phyloP scores from a whole-genome alignment of 1,284 basidiomycete genomes.

The Rhizopogon hawkerae region DNA sequence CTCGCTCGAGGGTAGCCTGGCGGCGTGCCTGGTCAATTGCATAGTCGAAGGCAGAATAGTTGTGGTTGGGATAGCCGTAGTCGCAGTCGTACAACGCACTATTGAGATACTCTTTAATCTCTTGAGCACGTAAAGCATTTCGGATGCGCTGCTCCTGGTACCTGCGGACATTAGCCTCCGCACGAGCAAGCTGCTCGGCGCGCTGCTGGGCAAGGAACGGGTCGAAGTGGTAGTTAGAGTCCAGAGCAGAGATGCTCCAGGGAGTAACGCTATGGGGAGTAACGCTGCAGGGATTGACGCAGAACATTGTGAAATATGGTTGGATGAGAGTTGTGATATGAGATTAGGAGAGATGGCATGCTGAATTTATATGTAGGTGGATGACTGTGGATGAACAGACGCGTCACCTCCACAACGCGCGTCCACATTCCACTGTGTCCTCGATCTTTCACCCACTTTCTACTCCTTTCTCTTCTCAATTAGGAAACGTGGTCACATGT shows the following conservation, averaged over 20 bases:
- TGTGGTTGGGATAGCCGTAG: background rate
- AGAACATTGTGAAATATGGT: conserved; percentile 6
- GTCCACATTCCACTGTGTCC: background rate
- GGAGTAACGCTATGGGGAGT: too few relatives aligned
- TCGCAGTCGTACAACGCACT: background rate
- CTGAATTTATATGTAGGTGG: background rate
- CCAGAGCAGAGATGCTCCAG: conserved; percentile 1
- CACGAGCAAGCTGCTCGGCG: conserved; percentile 21
- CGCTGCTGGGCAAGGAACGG: conserved; percentile 18
- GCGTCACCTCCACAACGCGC: background rate
- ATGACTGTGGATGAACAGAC: background rate
- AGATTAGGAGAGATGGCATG: background rate
- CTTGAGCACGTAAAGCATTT: conserved; percentile 3
- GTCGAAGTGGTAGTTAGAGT: background rate
- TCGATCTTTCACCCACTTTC: background rate
- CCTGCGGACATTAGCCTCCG: conserved; percentile 2
- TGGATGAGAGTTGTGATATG: background rate
- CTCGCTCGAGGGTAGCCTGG: conserved; percentile 5
- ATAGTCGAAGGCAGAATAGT: background rate
- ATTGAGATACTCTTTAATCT: background rate
- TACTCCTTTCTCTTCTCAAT: background rate
- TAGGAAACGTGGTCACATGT: background rate
- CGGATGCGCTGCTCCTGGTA: conserved; percentile 5
- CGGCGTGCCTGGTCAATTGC: background rate
- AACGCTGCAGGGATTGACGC: background rate